Base-by-base conservation (phyloP, 345 rosid genomes). In the Eucalyptus sp. region DNA sequence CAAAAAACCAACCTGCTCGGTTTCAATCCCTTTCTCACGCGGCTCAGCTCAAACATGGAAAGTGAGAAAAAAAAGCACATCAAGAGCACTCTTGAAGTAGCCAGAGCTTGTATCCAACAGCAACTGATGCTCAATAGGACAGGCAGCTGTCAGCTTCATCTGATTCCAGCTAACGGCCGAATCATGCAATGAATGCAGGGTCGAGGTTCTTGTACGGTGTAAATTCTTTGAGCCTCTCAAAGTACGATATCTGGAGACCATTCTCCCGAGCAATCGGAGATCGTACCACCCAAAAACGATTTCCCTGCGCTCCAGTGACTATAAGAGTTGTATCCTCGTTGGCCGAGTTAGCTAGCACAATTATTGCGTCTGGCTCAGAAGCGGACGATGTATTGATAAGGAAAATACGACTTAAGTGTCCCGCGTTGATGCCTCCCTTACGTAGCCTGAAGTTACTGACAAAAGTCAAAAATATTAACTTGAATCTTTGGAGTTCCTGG, bases 161-260 rank as follows among this genome's bases (percentile, higher is more conserved):
- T 37, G 27, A 37, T 76, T 76, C 83, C 14, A 7, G 27, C 15
- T 37, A 41, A 9, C 14, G 48, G 27, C 22, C 46, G 4, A 76
- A 76, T 37, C 7, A 13, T 24, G 83, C 46, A 4, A 76, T 76
- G 27, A 76, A 37, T 76, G 44, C 46, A 13, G 41, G 79, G 71
- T 91, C 88, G 5, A 89, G 54, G 29, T 25, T 76, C 46, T 43
- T 52, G 88, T 86, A 90, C 7, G 91, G 89, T 15, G 33, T 25
- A 27, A 50, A 37, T 44, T 68, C 25, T 7, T 87, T 43, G 50
- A 92, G 92, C 88, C 92, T 92, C 90, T 93, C 87, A 46, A 93
- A 93, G 87, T 91, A 92, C 1, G 92, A 93, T 66, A 4, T 84
- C 88, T 13, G 56, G 89, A 93, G 76, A 46, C 93, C 93, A 8